phyloP scores from a whole-genome alignment of 139 green algal genomes.

The Micractinium conductrix region DNA sequence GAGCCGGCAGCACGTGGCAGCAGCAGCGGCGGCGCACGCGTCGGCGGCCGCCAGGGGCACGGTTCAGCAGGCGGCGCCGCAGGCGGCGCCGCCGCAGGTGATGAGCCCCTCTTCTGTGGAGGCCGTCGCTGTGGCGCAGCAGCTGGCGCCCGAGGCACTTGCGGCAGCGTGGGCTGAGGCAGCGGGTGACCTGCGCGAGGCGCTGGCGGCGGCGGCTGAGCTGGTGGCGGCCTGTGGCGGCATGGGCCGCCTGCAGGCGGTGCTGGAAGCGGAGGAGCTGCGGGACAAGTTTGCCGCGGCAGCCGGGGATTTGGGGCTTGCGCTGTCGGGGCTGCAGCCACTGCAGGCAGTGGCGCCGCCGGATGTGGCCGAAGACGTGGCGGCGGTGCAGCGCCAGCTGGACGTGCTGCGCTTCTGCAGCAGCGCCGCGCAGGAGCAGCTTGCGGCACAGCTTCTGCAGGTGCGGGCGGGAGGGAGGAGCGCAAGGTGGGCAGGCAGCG shows the following conservation, averaged over 20 bases:
- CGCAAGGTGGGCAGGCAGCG: no score
- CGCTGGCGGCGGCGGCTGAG: conserved; percentile 13
- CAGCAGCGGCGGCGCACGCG: not conserved
- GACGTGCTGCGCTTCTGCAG: conserved; percentile 9
- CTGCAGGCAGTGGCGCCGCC: conserved; percentile 4
- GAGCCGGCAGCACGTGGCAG: not conserved
- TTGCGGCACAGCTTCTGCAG: conserved; percentile 19
- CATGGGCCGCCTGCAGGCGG: conserved; percentile 31
- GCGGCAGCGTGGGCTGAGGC: conserved; percentile 1
- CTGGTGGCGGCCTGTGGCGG: conserved; percentile 3
- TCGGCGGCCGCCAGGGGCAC: not conserved
- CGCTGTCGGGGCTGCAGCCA: conserved; percentile 9
- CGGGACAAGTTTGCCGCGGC: not conserved
- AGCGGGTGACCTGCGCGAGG: conserved; percentile 4
- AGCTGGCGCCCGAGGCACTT: not conserved
- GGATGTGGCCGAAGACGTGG: conserved; percentile 22
- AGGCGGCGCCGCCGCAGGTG: no score
- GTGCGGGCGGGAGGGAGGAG: not conserved
- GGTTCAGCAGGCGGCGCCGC: not conserved
- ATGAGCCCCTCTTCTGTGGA: no score
- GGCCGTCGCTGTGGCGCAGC: not conserved
- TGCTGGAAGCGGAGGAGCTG: conserved; percentile 32
- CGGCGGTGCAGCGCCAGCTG: conserved; percentile 26
- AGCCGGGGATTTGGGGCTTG: conserved; percentile 16
- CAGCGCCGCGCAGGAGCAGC: conserved; percentile 1